These are phyloP conservation scores for Boletellus ananas DNA, from an alignment of 768 basidiomycete genomes.

Conservation along the genomic window DNA sequence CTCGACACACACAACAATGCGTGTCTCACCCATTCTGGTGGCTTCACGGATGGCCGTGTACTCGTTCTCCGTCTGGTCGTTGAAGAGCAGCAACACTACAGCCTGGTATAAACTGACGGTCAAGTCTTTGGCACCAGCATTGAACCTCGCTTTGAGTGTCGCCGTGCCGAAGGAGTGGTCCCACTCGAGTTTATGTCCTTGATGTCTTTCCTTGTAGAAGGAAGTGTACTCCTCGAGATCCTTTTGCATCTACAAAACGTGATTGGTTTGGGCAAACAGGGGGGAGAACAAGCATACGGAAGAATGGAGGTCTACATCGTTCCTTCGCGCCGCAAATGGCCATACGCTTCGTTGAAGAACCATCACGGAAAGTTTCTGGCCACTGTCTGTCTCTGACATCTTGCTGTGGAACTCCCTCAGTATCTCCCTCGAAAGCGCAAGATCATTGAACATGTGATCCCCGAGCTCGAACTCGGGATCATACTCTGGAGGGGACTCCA, in stretches of 20 bases:
- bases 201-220: slow-evolving; percentile 80
- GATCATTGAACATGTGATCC: slow-evolving; percentile 93
- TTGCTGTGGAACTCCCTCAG: slow-evolving; percentile 62
- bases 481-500: slow-evolving; percentile 54
- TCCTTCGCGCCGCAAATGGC: slow-evolving; percentile 65
- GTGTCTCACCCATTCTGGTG: slow-evolving; percentile 65
- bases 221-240: slow-evolving; percentile 58
- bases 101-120: slow-evolving; percentile 90
- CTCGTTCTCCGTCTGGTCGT: slow-evolving; percentile 54
- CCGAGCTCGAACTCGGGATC: slow-evolving; percentile 95
- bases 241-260: slow-evolving; percentile 58
- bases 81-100: slow-evolving; percentile 82
- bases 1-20: not conserved
- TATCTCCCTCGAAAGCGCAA: slow-evolving; percentile 70
- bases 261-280: slow-evolving; percentile 1
- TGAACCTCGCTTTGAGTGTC: slow-evolving; percentile 69
- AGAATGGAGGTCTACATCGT: slow-evolving; percentile 50
- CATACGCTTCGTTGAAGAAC: slow-evolving; percentile 86
- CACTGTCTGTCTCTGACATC: slow-evolving; percentile 34
- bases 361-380: slow-evolving; percentile 63
- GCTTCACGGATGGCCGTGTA: slow-evolving; percentile 66
- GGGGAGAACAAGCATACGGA: slow-evolving; percentile 35
- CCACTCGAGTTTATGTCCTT: slow-evolving; percentile 76
- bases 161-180: slow-evolving; percentile 84
- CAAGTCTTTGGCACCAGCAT: slow-evolving; percentile 72